Evolutionary conservation across 2,329 filamentous ascomycete genomes (phyloP).

Genomic region (Esteya vermicola): DNA sequence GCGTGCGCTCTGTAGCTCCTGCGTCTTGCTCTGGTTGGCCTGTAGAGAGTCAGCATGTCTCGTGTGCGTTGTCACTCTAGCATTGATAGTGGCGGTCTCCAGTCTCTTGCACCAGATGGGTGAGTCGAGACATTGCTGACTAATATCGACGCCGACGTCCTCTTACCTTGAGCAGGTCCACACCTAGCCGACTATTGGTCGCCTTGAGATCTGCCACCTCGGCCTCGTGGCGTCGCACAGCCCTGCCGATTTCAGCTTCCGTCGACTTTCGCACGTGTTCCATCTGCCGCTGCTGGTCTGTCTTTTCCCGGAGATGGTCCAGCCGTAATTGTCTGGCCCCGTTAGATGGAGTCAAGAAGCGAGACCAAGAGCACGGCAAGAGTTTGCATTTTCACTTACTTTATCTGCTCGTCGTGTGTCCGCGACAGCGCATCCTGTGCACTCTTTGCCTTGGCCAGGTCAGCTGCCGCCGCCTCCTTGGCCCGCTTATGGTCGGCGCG

Average conservation of each 20-base stretch:
- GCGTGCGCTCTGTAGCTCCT: slow-evolving; percentile 43
- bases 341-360: background rate
- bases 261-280: slow-evolving; percentile 16
- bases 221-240: slow-evolving; percentile 15
- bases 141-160: too few species aligned
- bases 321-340: slow-evolving; percentile 3
- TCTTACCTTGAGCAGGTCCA: slow-evolving; percentile 43
- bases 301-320: slow-evolving; percentile 13
- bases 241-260: too few species aligned
- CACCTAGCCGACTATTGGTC: slow-evolving; percentile 46
- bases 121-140: too few species aligned
- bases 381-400: slow-evolving; percentile 6
- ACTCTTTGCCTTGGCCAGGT: slow-evolving; percentile 29
- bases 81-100: too few species aligned
- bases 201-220: slow-evolving; percentile 50
- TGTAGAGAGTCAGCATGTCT: slow-evolving; percentile 17
- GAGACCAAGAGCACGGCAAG: too few species aligned
- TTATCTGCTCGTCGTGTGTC: slow-evolving; percentile 52
- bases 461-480: slow-evolving; percentile 41
- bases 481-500: slow-evolving; percentile 56
- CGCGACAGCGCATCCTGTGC: slow-evolving; percentile 29
- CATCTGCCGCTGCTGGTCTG: slow-evolving; percentile 8
- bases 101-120: too few species aligned
- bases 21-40: slow-evolving; percentile 43
- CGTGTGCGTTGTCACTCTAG: too few species aligned